Base-by-base conservation (phyloP, 2,329 filamentous ascomycete genomes). In the Fusarium camptoceras region DNA sequence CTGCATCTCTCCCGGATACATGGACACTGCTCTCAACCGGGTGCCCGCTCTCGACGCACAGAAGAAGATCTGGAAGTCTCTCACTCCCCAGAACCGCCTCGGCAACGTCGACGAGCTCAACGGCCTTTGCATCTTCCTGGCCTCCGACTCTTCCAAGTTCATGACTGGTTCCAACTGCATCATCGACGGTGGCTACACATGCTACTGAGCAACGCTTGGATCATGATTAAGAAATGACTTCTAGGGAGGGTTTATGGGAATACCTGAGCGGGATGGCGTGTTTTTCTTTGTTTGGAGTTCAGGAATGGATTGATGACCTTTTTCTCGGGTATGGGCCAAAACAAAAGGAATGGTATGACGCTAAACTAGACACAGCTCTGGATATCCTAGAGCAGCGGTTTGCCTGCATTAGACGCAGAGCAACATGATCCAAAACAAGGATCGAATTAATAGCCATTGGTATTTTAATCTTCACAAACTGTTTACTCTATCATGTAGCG, bases 1-100 rank as follows among this genome's bases (percentile, higher is more conserved):
- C 86, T 91, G 89, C 80, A 94, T 95, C 81, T 93, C 90, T 9
- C 92, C 93, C 22, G 92, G 92, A 30, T 95, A 95, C 84, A 94
- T 95, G 90, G 92, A 94, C 83, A 96, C 92, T 8, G 91, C 90
- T 8, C 85, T 94, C 68, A 94, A 94, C 87, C 89, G 90, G 64
- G 91, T 93, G 10, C 91, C 91, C 24, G 90, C 90, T 41, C 88
- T 94, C 22, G 91, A 94, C 70, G 91, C 90, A 49, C 91, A 94
- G 85, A 94, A 94, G 89, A 91, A 90, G 82, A 92, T 93, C 80
- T 94, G 92, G 92, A 88, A 88, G 74, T 87, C 87, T 39, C 78
- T 92, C 67, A 94, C 92, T 10, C 92, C 92, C 12, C 91, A 93
- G 85, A 86, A 87, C 78, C 88, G 92, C 46, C 86, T 94, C 18